A percentile compares a stretch with the other conserved stretches of the same genome.
Conservation (phyloP, 768 basidiomycete species). For the Lepiota subincarnata region DNA sequence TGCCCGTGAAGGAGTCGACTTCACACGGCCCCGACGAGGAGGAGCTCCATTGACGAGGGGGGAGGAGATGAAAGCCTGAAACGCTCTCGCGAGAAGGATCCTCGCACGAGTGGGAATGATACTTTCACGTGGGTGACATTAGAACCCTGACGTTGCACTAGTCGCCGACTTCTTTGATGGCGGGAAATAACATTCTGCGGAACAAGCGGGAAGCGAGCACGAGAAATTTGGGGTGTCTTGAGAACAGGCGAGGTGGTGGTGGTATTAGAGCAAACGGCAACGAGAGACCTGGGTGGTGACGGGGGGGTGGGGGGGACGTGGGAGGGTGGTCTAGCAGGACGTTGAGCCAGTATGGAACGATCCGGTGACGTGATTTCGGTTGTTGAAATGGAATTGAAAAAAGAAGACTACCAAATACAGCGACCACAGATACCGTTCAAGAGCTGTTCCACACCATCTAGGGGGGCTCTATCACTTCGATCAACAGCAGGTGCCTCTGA, state of each 20-base stretch:
- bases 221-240: not conserved
- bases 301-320: not conserved
- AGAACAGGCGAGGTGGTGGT: not conserved
- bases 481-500: not conserved
- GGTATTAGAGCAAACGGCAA: not conserved
- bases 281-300: not conserved
- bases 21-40: conserved; percentile 4
- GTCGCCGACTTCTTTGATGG: conserved; percentile 12
- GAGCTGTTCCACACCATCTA: not conserved
- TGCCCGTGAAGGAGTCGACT: no score
- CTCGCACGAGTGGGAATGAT: conserved; percentile 3
- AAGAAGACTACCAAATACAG: conserved; percentile 17
- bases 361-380: conserved; percentile 33
- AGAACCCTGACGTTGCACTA: conserved; percentile 10
- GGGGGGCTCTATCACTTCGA: not conserved
- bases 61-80: not conserved
- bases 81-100: conserved; percentile 2
- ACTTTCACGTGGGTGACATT: conserved; percentile 9
- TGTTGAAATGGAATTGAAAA: conserved; percentile 26
- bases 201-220: not conserved
- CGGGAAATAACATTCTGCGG: not conserved
- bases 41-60: conserved; percentile 2
- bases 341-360: conserved; percentile 6
- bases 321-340: not conserved
- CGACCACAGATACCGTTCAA: conserved; percentile 1